Evolutionary conservation across 1,284 basidiomycete species (phyloP).

Genomic region (Tylopilus sp.): DNA sequence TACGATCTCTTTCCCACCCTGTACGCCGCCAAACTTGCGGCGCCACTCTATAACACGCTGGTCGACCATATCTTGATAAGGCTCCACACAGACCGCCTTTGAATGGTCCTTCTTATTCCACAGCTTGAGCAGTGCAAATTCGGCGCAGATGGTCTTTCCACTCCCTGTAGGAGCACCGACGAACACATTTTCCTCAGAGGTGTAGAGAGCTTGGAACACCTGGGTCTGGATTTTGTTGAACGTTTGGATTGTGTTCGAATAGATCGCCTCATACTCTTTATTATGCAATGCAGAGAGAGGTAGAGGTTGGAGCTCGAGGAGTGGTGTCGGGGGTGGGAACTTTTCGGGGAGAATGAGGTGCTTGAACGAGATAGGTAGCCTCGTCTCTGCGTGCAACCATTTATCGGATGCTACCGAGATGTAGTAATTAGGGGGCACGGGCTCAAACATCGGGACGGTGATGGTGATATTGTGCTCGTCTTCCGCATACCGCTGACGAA

Average conservation of each 20-base stretch:
- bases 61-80: constrained; percentile 96
- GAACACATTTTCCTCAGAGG: constrained; percentile 93
- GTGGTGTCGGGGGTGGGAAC: constrained; percentile 89
- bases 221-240: constrained; percentile 99
- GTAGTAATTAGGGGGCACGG: constrained; percentile 96
- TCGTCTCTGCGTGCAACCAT: constrained; percentile 94
- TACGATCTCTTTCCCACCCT: constrained; percentile 90
- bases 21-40: constrained; percentile 75
- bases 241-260: constrained; percentile 69
- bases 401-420: constrained; percentile 93
- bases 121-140: constrained; percentile 88
- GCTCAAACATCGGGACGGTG: constrained; percentile 95
- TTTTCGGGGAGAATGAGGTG: constrained; percentile 97
- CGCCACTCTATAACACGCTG: constrained; percentile 87
- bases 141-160: constrained; percentile 96
- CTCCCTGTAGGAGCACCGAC: constrained; percentile 95
- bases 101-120: constrained; percentile 88
- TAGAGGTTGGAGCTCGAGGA: constrained; percentile 90
- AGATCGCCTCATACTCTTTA: constrained; percentile 85
- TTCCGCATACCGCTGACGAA: constrained; percentile 87
- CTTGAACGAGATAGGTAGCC: constrained; percentile 95
- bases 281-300: constrained; percentile 91
- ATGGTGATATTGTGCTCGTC: constrained; percentile 94
- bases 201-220: constrained; percentile 97
- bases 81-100: constrained; percentile 95